These are phyloP conservation scores for Plasmodium ovale DNA, from an alignment of 169 alveolate species.

Conservation along the genomic window DNA sequence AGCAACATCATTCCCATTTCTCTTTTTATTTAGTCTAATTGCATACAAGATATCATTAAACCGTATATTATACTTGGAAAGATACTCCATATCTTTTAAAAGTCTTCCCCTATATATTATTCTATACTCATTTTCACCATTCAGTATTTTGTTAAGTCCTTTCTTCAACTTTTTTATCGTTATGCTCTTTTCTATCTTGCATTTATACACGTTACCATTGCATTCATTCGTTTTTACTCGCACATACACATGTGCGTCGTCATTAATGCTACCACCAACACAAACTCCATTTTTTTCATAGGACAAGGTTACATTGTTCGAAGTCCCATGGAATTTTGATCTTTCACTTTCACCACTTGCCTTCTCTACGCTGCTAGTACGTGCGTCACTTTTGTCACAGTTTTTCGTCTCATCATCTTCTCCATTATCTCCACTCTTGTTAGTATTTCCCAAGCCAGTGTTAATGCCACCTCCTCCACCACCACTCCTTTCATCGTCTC, in stretches of 20 bases:
- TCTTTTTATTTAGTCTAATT: constrained; percentile 19
- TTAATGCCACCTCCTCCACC: not conserved
- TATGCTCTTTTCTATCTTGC: constrained; percentile 62
- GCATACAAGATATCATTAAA: constrained; percentile 70
- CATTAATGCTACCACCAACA: too few relatives aligned
- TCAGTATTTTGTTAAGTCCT: constrained; percentile 19
- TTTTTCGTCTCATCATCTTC: too few relatives aligned
- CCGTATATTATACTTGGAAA: constrained; percentile 30
- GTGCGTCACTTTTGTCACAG: too few relatives aligned
- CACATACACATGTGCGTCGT: constrained; percentile 26
- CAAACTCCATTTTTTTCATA: not conserved
- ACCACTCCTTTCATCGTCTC: not conserved
- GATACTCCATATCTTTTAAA: constrained; percentile 39
- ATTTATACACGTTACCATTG: constrained; percentile 24
- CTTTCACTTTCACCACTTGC: too few relatives aligned
- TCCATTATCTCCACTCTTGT: not conserved
- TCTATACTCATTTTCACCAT: constrained; percentile 41
- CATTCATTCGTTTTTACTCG: constrained; percentile 56
- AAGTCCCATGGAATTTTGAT: too few relatives aligned
- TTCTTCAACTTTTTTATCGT: constrained; percentile 55
- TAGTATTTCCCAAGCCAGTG: too few relatives aligned
- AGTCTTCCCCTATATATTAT: constrained; percentile 66
- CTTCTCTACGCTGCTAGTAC: too few relatives aligned
- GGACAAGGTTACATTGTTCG: too few relatives aligned
- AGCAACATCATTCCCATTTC: constrained; percentile 39